Evolutionary conservation across 1,139 yeast species (phyloP), one percentile per base, ranked within the genome.

Genomic region (Scheffersomyces illinoinensis): DNA sequence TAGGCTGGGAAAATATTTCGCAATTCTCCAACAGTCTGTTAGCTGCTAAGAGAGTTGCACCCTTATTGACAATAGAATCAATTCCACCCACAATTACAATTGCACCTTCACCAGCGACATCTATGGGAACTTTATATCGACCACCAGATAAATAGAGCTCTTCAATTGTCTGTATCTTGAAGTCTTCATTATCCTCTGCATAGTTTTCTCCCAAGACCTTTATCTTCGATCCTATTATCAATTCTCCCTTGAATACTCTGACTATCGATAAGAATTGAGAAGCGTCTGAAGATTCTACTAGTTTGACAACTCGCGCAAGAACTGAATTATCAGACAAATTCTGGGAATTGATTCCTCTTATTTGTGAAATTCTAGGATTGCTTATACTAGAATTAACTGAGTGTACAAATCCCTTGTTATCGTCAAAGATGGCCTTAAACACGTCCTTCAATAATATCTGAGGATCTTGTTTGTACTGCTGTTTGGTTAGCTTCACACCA

Each of bases 31-130:
- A 58, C 57, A 4, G 48, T 18, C 18, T 54, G 52, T 12, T 19
- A 7, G 63, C 59, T 21, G 71, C 76, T 61, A 75, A 76, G 1
- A 90, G 68, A 0, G 92, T 82, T 4, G 91, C 91, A 39, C 86
- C 77, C 68, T 90, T 90, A 53, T 78, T 77, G 64, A 89, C 77
- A 56, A 79, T 73, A 23, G 78, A 64, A 56, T 86, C 87, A 39
- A 89, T 75, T 0, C 97, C 97, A 7, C 84, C 81, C 0, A 93
- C 73, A 5, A 93, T 68, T 0, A 87, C 95, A 58, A 92, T 75
- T 43, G 84, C 82, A 0, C 98, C 98, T 1, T 84, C 83, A 5
- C 82, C 77, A 0, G 89, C 86, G 24, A 79, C 78, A 0, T 80
- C 76, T 0, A 90, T 80, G 0, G 86, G 83, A 0, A 89, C 74